Percentiles rank a stretch among this genome's conserved stretches.
These are phyloP conservation scores for Pichia sp. DNA, from an alignment of 1,139 yeast species.

Conservation along the genomic window DNA sequence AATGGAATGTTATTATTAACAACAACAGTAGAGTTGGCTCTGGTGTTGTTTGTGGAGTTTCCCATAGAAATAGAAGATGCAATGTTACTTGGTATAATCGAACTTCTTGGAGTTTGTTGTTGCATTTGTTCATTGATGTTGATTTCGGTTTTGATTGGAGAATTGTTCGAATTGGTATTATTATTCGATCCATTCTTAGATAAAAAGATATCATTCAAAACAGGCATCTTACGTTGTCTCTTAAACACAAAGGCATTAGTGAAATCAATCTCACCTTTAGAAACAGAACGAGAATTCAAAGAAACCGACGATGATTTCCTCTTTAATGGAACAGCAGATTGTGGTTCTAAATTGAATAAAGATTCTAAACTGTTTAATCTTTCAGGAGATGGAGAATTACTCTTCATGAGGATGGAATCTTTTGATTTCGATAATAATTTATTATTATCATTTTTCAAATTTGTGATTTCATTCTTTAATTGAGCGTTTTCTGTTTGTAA, in stretches of 20 bases:
- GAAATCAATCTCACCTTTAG: conserved; percentile 48
- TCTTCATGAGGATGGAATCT: background rate
- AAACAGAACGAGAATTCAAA: background rate
- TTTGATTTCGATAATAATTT: background rate
- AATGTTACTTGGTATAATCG: too few relatives aligned
- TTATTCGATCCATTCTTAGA: background rate
- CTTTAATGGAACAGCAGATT: conserved; percentile 59
- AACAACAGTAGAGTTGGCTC: too few relatives aligned
- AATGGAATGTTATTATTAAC: conserved; percentile 39
- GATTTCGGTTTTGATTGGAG: background rate
- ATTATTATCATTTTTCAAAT: conserved; percentile 22
- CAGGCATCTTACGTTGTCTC: conserved; percentile 24
- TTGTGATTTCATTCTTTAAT: conserved; percentile 31
- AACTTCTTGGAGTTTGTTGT: background rate
- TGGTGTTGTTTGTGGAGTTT: too few relatives aligned
- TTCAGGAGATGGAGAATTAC: background rate
- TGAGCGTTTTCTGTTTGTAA: conserved; percentile 36
- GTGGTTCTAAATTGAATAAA: conserved; percentile 45
- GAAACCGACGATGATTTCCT: conserved; percentile 27
- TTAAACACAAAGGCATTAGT: conserved; percentile 43
- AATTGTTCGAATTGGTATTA: background rate
- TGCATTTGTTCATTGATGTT: background rate
- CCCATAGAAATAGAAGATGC: too few relatives aligned
- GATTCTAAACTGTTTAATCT: conserved; percentile 6
- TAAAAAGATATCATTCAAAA: conserved; percentile 16